Percentiles rank a stretch among this genome's conserved stretches.
Evolutionary conservation across 306 rosid species (phyloP).

Genomic region (Malus sieversii): DNA sequence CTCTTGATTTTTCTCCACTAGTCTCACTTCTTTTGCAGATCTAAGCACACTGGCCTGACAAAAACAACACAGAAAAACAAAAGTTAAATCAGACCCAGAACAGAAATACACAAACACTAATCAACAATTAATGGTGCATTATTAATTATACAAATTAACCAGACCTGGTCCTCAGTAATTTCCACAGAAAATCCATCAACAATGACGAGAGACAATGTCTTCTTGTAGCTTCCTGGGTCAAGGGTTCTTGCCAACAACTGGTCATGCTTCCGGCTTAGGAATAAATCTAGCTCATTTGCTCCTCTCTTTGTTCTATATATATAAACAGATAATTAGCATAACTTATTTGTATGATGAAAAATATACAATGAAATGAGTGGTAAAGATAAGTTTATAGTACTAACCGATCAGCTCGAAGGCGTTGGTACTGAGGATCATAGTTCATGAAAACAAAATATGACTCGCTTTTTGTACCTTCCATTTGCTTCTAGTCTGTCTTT

Average conservation of each 20-base stretch:
- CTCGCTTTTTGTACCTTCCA: slow-evolving; percentile 47
- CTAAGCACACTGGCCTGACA: slow-evolving; percentile 71
- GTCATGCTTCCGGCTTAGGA: slow-evolving; percentile 76
- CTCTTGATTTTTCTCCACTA: slow-evolving; percentile 82
- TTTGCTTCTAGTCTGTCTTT: neutral
- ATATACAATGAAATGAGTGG: neutral
- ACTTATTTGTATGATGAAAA: neutral
- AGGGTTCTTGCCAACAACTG: slow-evolving; percentile 53
- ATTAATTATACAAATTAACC: neutral
- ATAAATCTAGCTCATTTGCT: slow-evolving; percentile 53
- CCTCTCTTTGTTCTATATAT: slow-evolving; percentile 38
- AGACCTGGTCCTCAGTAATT: slow-evolving; percentile 62
- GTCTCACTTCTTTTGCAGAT: slow-evolving; percentile 81
- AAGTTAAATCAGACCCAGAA: neutral
- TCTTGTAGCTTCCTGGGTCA: slow-evolving; percentile 60
- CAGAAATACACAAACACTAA: neutral
- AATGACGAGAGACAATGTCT: slow-evolving; percentile 66
- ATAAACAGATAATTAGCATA: neutral
- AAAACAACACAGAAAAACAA: neutral
- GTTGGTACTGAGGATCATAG: slow-evolving; percentile 77
- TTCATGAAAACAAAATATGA: slow-evolving; percentile 80
- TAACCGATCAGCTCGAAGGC: slow-evolving; percentile 64
- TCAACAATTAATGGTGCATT: neutral
- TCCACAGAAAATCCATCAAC: slow-evolving; percentile 80
- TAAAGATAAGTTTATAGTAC: neutral